These are phyloP conservation scores for Pythium rhizo-oryzae DNA, from an alignment of 352 stramenopile species.

Conservation along the genomic window DNA sequence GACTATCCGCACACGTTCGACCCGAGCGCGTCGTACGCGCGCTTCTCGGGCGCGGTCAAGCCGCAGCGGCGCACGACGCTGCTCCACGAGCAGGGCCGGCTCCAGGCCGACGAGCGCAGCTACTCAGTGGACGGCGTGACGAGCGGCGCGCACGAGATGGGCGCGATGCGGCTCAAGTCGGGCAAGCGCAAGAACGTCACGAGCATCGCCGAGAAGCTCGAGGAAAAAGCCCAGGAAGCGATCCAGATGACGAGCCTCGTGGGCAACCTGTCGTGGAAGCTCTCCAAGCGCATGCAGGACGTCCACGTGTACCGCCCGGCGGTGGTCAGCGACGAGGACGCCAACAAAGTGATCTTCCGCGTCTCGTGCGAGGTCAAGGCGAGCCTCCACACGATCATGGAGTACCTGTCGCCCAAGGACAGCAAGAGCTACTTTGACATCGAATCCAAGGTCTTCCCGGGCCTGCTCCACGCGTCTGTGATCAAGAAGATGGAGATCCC, in stretches of 20 bases:
- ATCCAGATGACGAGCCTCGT: constrained; percentile 63
- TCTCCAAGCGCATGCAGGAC: constrained; percentile 79
- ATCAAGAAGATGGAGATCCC: constrained; percentile 80
- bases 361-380: constrained; percentile 86
- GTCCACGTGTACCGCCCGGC: constrained; percentile 76
- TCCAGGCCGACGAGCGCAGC: constrained; percentile 43
- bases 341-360: constrained; percentile 77
- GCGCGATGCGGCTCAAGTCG: constrained; percentile 30
- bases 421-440: constrained; percentile 80
- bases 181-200: constrained; percentile 42
- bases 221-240: constrained; percentile 74
- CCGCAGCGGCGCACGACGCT: constrained; percentile 22
- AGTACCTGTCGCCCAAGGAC: constrained; percentile 73
- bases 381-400: constrained; percentile 76
- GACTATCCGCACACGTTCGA: neutral
- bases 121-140: constrained; percentile 21
- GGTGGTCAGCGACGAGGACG: constrained; percentile 48
- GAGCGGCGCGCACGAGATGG: constrained; percentile 10
- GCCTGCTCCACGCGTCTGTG: constrained; percentile 73
- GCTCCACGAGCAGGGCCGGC: constrained; percentile 48
- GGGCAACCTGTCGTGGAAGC: constrained; percentile 62
- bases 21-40: constrained; percentile 12
- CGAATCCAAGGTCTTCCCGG: constrained; percentile 81
- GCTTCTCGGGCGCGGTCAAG: constrained; percentile 17
- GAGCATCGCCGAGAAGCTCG: constrained; percentile 61